phyloP scores from a whole-genome alignment of 495 filamentous ascomycete genomes.

The Evernia prunastri region DNA sequence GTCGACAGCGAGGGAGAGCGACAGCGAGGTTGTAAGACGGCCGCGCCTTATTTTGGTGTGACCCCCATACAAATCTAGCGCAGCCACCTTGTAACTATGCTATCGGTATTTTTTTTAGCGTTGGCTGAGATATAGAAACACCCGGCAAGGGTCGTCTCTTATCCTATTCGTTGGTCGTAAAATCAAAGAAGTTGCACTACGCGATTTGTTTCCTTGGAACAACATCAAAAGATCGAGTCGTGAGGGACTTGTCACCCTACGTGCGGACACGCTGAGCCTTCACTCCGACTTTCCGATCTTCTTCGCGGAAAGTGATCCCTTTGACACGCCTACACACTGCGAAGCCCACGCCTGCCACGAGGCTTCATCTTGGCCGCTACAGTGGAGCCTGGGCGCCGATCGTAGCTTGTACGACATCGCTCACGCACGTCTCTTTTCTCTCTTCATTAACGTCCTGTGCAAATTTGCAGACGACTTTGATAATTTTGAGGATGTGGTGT shows the following conservation, averaged over 20 bases:
- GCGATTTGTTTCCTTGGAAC: slow-evolving; percentile 24
- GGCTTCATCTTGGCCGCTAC: slow-evolving; percentile 15
- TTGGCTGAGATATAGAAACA: no score
- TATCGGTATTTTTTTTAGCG: no score
- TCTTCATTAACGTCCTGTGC: slow-evolving; percentile 31
- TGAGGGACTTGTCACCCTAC: slow-evolving; percentile 24
- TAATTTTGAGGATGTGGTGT: slow-evolving; percentile 23
- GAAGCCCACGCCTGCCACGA: slow-evolving; percentile 19
- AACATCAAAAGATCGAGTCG: slow-evolving; percentile 22
- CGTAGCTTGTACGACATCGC: slow-evolving; percentile 22
- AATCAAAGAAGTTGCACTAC: slow-evolving; percentile 26
- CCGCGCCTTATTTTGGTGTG: no score
- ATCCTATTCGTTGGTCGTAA: slow-evolving; percentile 27
- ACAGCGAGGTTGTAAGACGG: no score
- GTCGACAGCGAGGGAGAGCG: no score
- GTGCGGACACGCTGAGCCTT: slow-evolving; percentile 22
- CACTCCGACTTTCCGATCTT: slow-evolving; percentile 26
- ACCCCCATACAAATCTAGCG: no score
- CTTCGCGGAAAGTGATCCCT: slow-evolving; percentile 26
- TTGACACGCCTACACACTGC: slow-evolving; percentile 10
- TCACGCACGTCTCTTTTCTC: slow-evolving; percentile 28
- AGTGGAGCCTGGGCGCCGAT: slow-evolving; percentile 9
- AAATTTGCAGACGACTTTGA: slow-evolving; percentile 33
- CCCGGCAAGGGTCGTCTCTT: slow-evolving; percentile 26
- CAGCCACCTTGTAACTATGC: no score